These are phyloP conservation scores for Volvox carteri DNA, from an alignment of 163 green algal species.

Conservation along the genomic window DNA sequence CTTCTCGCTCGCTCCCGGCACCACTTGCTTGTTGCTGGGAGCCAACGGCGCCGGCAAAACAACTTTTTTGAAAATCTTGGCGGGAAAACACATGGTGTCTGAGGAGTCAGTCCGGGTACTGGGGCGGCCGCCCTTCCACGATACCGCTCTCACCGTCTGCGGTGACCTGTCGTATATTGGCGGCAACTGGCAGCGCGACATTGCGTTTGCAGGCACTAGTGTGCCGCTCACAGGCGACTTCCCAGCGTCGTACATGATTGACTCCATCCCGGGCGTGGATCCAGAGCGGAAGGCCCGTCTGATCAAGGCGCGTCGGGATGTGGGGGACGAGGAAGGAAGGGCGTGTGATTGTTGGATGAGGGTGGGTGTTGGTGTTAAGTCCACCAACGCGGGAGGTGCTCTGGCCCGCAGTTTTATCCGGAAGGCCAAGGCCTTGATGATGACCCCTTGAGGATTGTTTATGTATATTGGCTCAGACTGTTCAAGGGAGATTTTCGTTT, in stretches of 20 bases:
- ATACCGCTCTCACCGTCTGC: conserved; percentile 86
- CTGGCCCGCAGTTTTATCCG: no score
- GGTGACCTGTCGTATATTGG: conserved; percentile 92
- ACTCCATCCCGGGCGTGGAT: conserved; percentile 84
- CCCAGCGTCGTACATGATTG: conserved; percentile 92
- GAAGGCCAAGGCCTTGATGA: no score
- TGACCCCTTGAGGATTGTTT: no score
- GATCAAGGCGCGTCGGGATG: conserved; percentile 55
- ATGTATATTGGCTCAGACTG: no score
- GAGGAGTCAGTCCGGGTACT: conserved; percentile 66
- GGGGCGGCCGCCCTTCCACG: conserved; percentile 95
- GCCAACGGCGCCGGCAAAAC: conserved; percentile 98
- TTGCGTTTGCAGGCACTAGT: conserved; percentile 92
- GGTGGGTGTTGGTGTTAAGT: no score
- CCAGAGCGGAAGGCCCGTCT: conserved; percentile 79
- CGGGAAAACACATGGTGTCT: conserved; percentile 95
- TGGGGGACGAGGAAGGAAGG: background rate
- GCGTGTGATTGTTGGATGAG: no score
- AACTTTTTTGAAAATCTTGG: conserved; percentile 92
- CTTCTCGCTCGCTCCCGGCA: conserved; percentile 75
- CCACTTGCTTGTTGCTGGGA: conserved; percentile 92
- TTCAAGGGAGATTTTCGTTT: no score
- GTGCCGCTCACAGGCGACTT: conserved; percentile 95
- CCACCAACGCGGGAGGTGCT: no score
- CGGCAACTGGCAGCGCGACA: conserved; percentile 92